Conservation (phyloP, 73 alveolate species). For the Tetrahymena thermophila region DNA sequence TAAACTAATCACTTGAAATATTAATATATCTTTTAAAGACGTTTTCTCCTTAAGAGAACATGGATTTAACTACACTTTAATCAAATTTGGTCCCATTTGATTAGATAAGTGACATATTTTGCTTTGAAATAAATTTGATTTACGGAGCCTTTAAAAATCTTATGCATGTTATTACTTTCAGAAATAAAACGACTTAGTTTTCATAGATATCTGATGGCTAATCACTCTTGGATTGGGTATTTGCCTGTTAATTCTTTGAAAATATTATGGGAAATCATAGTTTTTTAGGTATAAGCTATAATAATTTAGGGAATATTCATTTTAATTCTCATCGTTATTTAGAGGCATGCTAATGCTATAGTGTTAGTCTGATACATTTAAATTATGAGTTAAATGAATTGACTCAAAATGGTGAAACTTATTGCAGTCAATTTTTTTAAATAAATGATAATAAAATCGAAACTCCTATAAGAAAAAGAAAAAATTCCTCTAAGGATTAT, state of each 20-base stretch:
- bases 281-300: neutral
- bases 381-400: neutral
- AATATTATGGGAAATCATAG: neutral
- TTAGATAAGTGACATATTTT: neutral
- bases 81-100: neutral
- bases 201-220: neutral
- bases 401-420: neutral
- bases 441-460: neutral
- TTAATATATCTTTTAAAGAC: neutral
- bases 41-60: neutral
- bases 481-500: neutral
- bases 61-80: neutral
- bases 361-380: neutral
- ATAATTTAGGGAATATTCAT: neutral
- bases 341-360: neutral
- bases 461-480: neutral
- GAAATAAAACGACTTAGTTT: neutral
- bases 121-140: neutral
- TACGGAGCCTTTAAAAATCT: neutral
- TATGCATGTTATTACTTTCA: neutral
- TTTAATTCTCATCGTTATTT: neutral
- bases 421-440: neutral
- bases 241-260: neutral
- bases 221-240: neutral
- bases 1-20: neutral